These are phyloP conservation scores for Pseudotsuga menziesii DNA, from an alignment of 75 land plant species.

Conservation along the genomic window DNA sequence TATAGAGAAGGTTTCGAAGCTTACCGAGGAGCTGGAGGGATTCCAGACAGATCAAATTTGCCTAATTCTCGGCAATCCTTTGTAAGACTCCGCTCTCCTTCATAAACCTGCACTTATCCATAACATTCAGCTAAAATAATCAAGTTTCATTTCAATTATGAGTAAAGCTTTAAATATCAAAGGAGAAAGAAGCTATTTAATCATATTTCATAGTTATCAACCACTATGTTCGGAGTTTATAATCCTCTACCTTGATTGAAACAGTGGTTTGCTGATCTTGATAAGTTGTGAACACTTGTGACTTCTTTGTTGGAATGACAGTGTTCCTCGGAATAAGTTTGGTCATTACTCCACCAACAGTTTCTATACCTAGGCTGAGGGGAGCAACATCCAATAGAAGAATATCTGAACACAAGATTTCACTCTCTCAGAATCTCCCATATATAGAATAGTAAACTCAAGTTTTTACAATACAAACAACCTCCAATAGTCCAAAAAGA, in stretches of 20 bases:
- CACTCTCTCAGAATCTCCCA: slow-evolving; percentile 16
- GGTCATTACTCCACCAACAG: slow-evolving; percentile 64
- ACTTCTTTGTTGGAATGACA: slow-evolving; percentile 86
- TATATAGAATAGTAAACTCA: neutral
- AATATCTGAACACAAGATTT: slow-evolving; percentile 44
- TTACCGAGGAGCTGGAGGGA: slow-evolving; percentile 62
- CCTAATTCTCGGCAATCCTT: slow-evolving; percentile 60
- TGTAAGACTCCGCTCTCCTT: slow-evolving; percentile 60
- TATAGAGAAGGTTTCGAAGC: neutral
- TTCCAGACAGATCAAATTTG: slow-evolving; percentile 55
- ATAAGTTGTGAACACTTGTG: slow-evolving; percentile 78
- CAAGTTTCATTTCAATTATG: neutral
- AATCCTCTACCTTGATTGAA: slow-evolving; percentile 29
- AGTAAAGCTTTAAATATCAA: neutral
- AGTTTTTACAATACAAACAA: neutral
- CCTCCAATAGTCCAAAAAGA: neutral
- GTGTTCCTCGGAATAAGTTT: slow-evolving; percentile 66
- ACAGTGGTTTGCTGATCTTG: slow-evolving; percentile 73
- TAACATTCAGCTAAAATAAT: neutral
- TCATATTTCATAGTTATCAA: neutral
- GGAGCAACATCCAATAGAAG: slow-evolving; percentile 66
- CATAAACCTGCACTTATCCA: slow-evolving; percentile 36
- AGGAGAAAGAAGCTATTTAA: neutral
- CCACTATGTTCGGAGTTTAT: neutral
- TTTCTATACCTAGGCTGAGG: slow-evolving; percentile 50